These are phyloP conservation scores for Serendipita vermifera DNA, from an alignment of 768 basidiomycete genomes.

Conservation along the genomic window DNA sequence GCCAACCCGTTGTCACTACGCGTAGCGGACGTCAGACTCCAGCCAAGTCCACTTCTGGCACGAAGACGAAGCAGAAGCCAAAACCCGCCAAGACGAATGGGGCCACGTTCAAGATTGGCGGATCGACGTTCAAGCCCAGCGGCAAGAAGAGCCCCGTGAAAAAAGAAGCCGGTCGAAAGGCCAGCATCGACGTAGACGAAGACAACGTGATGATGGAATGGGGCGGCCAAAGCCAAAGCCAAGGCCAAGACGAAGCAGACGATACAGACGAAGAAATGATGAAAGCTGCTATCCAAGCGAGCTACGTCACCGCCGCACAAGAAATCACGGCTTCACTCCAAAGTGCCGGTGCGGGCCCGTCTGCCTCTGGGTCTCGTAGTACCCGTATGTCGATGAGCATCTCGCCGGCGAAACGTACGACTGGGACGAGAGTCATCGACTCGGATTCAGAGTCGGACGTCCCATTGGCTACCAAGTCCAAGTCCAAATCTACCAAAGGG, in stretches of 20 bases:
- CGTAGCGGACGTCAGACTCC: no score
- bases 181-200: not conserved
- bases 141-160: not conserved
- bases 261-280: slow-evolving; percentile 2
- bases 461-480: not conserved
- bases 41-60: no score
- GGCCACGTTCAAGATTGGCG: slow-evolving; percentile 1
- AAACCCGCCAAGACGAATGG: slow-evolving; percentile 12
- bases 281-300: slow-evolving; percentile 11
- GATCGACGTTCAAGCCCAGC: not conserved
- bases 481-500: not conserved
- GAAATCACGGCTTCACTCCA: not conserved
- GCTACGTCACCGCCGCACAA: not conserved
- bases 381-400: not conserved
- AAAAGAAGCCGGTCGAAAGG: not conserved
- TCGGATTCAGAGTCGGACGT: not conserved
- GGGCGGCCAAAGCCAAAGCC: slow-evolving; percentile 22
- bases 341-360: not conserved
- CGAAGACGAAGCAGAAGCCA: slow-evolving; percentile 4
- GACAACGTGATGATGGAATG: not conserved
- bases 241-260: slow-evolving; percentile 18
- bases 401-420: not conserved
- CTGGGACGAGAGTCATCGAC: not conserved
- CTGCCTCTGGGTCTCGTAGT: slow-evolving; percentile 1
- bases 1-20: not conserved